phyloP scores from a whole-genome alignment of 148 eudicot species.

The Rhododendron henanense region DNA sequence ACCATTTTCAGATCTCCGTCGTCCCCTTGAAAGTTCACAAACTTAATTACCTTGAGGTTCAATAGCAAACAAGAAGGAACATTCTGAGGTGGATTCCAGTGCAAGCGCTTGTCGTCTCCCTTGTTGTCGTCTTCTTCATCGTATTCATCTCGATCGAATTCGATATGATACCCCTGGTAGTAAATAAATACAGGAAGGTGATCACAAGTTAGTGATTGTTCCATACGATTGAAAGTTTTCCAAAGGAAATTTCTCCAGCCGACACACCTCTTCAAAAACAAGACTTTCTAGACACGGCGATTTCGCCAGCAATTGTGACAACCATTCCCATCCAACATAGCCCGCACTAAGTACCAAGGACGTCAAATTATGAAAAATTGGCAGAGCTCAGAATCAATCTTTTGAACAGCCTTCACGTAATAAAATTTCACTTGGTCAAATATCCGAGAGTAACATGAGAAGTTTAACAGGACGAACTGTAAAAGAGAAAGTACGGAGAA shows the following conservation, averaged over 20 bases:
- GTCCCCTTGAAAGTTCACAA: background rate
- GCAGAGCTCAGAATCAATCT: background rate
- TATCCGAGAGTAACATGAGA: background rate
- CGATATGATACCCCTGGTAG: too few relatives aligned
- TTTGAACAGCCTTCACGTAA: background rate
- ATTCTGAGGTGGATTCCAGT: background rate
- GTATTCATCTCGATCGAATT: too few relatives aligned
- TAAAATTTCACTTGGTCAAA: background rate
- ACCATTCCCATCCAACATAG: too few relatives aligned
- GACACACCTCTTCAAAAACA: background rate
- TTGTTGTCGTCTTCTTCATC: background rate
- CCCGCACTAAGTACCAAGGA: background rate
- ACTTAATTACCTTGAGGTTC: background rate
- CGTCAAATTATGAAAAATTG: background rate
- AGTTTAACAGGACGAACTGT: background rate
- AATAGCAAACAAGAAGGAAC: background rate
- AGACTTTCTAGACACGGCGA: background rate
- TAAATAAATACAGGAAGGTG: too few relatives aligned
- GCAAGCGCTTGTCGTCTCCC: background rate
- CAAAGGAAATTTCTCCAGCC: background rate
- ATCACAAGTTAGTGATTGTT: background rate
- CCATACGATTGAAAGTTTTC: background rate
- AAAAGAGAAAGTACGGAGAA: background rate
- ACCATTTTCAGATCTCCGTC: background rate
- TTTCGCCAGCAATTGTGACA: too few relatives aligned